Percentiles rank a stretch among this genome's conserved stretches.
phyloP scores from a whole-genome alignment of 225 moss, liverwort and hornwort genomes.

The Polytrichum commune region DNA sequence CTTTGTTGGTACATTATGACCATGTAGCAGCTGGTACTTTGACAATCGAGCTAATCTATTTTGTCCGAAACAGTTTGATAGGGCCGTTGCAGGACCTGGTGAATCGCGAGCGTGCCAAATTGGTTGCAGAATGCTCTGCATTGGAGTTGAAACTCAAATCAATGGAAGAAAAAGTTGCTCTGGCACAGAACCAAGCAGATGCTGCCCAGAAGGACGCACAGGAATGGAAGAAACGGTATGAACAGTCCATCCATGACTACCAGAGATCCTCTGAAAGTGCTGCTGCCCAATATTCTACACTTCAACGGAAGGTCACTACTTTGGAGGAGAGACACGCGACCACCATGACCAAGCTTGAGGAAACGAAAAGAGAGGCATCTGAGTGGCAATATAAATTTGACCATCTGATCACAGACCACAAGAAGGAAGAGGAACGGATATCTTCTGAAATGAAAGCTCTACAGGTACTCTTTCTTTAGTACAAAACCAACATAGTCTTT shows the following conservation, averaged over 20 bases:
- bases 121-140: slow-evolving; percentile 52
- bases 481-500: too few species aligned
- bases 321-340: slow-evolving; percentile 53
- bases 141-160: slow-evolving; percentile 62
- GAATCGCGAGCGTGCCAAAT: slow-evolving; percentile 53
- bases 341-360: slow-evolving; percentile 45
- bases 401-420: slow-evolving; percentile 34
- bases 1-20: not conserved
- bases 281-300: slow-evolving; percentile 45
- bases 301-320: slow-evolving; percentile 59
- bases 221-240: slow-evolving; percentile 80
- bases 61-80: slow-evolving; percentile 36
- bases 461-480: slow-evolving; percentile 19
- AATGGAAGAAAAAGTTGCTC: slow-evolving; percentile 57
- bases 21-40: not conserved
- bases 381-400: slow-evolving; percentile 71
- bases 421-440: slow-evolving; percentile 50
- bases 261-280: slow-evolving; percentile 54
- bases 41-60: too few species aligned
- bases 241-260: slow-evolving; percentile 41
- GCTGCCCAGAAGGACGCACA: slow-evolving; percentile 55
- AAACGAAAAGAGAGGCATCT: slow-evolving; percentile 44
- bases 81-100: slow-evolving; percentile 76
- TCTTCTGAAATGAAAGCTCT: slow-evolving; percentile 55
- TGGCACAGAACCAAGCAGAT: slow-evolving; percentile 70